These are phyloP conservation scores for Articulospora tetracladia DNA, from an alignment of 495 filamentous ascomycete genomes.

Conservation along the genomic window DNA sequence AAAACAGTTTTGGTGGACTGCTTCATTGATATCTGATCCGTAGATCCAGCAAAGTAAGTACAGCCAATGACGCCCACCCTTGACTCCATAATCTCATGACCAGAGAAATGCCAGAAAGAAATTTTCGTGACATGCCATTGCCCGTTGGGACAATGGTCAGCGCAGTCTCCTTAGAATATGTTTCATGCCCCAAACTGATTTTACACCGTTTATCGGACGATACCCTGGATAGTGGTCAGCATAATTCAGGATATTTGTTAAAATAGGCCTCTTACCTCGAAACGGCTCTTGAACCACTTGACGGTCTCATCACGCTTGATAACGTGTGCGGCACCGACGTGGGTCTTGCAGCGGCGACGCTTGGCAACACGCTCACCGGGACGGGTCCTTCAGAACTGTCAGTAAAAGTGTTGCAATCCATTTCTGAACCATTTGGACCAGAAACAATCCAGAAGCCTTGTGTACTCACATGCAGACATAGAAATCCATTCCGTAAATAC, in stretches of 20 bases:
- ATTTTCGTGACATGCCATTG: background rate
- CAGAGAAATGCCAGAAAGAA: conserved; percentile 5
- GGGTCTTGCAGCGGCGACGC: conserved; percentile 83
- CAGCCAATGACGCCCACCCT: conserved; percentile 24
- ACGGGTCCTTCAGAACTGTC: conserved; percentile 46
- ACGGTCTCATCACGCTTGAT: conserved; percentile 92
- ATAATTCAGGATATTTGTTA: conserved; percentile 52
- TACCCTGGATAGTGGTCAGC: conserved; percentile 14
- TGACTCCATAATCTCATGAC: conserved; percentile 30
- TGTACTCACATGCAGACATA: conserved; percentile 88
- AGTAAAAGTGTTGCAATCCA: background rate
- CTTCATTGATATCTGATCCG: conserved; percentile 36
- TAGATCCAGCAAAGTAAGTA: conserved; percentile 27
- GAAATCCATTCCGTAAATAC: conserved; percentile 99
- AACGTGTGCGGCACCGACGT: conserved; percentile 82
- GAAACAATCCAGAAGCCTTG: background rate
- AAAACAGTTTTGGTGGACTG: conserved; percentile 24
- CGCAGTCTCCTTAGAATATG: background rate
- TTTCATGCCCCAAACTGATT: background rate
- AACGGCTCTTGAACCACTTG: conserved; percentile 99
- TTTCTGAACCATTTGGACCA: background rate
- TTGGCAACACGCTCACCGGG: conserved; percentile 96
- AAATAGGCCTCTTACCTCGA: conserved; percentile 79
- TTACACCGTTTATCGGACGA: conserved; percentile 26
- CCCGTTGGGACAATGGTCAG: background rate